Conservation (phyloP, 2,329 filamentous ascomycete species). For the Gremmenia infestans region DNA sequence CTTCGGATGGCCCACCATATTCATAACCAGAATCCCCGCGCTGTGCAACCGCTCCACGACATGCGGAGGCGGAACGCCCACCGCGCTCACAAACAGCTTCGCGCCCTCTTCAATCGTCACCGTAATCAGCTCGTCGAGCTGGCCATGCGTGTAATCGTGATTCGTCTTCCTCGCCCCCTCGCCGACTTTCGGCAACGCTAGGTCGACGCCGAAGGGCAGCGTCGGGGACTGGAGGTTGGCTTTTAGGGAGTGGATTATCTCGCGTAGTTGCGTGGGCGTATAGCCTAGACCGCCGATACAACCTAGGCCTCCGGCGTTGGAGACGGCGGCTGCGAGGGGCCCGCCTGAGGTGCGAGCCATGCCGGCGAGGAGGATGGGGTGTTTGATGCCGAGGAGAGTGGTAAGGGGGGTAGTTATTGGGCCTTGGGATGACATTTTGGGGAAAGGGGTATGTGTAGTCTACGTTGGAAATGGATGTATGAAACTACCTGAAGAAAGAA, state of each 20-base stretch:
- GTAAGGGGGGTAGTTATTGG: conserved; percentile 71
- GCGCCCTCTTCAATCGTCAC: conserved; percentile 83
- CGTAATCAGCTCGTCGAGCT: conserved; percentile 81
- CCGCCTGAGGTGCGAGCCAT: conserved; percentile 86
- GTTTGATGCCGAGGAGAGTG: conserved; percentile 72
- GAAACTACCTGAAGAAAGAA: too few relatives aligned
- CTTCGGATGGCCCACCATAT: conserved; percentile 92
- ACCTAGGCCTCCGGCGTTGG: conserved; percentile 69
- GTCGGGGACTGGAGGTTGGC: conserved; percentile 58
- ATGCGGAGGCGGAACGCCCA: conserved; percentile 73
- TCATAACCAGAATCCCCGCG: conserved; percentile 83
- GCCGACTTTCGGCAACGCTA: conserved; percentile 86
- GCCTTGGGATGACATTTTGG: conserved; percentile 30
- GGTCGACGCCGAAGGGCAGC: conserved; percentile 85
- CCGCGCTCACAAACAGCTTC: conserved; percentile 78
- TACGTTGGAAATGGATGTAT: too few relatives aligned
- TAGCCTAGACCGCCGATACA: conserved; percentile 69
- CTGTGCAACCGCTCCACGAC: conserved; percentile 74
- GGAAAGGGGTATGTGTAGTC: not conserved
- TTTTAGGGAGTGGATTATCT: conserved; percentile 85
- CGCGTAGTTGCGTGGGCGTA: conserved; percentile 67
- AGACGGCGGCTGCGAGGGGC: conserved; percentile 76
- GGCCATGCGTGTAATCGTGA: conserved; percentile 90
- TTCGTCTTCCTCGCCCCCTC: conserved; percentile 82
- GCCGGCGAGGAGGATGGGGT: conserved; percentile 87